Base-by-base conservation (phyloP, 345 rosid species). In the Murraya koenigii region DNA sequence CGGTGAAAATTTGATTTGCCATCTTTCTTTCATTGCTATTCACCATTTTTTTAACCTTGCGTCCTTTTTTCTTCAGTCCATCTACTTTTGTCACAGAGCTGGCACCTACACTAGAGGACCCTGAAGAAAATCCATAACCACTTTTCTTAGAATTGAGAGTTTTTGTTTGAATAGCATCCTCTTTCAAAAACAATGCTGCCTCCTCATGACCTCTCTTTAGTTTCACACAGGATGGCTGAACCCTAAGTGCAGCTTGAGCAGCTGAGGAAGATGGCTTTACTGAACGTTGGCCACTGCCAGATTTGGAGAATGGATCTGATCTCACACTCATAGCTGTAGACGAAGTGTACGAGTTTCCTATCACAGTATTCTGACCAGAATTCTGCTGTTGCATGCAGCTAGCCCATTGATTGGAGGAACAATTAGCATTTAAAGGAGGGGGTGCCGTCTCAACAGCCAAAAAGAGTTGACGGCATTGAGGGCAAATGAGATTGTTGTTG, bases 391-490 rank as follows among this genome's bases (percentile, higher is more conserved):
- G 75, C 65, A 19, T n/a, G 54, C 19, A 63, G 36, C 74, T 30
- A 38, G 81, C 20, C 65, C 61, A 56, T 35, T 72, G 64, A 39
- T 54, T 41, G 30, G 77, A 39, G 63, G 74, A 75, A 14, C n/a
- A 63, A 38, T 49, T 77, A 11, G 71, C 72, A 79, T 83, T 84
- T 61, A 77, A 49, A 52, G 78, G 68, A 44, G 90, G 87, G 47
- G 79, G 71, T 32, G 82, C 75, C 7, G 35, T 79, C 86, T 89
- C 89, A 66, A 72, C 39, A 36, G 89, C 92, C 56, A 79, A 6
- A 74, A 89, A 90, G 54, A 83, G 74, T 25, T 47, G 63, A 56
- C 33, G 83, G n/a, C 91, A 90, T 19, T 78, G 77, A 65, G 77
- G 78, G 74, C 92, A 90, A 72, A 78, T 28, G 55, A 90, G 79